Evolutionary conservation across 345 rosid genomes (phyloP).

Genomic region (Eucalyptus marginata): DNA sequence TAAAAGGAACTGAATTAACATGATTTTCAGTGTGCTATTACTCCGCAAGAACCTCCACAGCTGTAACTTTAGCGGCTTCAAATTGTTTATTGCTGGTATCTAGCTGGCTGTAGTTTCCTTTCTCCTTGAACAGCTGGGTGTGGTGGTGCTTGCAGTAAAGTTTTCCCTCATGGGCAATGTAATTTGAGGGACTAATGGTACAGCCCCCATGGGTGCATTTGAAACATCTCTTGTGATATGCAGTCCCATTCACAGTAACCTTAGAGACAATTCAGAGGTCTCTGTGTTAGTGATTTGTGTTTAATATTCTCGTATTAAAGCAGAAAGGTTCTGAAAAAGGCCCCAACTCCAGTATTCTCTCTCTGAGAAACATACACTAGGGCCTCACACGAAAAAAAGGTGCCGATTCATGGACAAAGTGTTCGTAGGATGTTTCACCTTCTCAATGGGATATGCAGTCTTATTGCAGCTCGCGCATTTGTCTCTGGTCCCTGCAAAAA

Average conservation of each 20-base stretch:
- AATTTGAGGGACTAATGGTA: conserved; percentile 53
- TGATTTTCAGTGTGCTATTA: neutral
- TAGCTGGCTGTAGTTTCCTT: conserved; percentile 63
- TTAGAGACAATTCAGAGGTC: neutral
- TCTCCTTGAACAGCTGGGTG: conserved; percentile 48
- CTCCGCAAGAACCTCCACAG: conserved; percentile 16
- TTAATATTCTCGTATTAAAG: neutral
- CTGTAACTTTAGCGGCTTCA: neutral
- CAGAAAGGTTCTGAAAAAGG: neutral
- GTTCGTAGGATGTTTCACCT: conserved; percentile 10
- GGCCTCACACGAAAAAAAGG: neutral
- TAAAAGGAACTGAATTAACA: neutral
- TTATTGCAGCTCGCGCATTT: conserved; percentile 34
- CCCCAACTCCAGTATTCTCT: neutral
- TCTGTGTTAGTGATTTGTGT: neutral
- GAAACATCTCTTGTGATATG: conserved; percentile 53
- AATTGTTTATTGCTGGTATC: conserved; percentile 15
- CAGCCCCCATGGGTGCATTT: conserved; percentile 56
- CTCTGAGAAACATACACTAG: neutral
- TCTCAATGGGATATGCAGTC: conserved; percentile 53
- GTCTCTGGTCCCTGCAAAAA: conserved; percentile 48
- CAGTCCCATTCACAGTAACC: conserved; percentile 44
- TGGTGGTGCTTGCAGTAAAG: conserved; percentile 73
- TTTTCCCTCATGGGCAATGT: conserved; percentile 51
- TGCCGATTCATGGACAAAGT: neutral